Evolutionary conservation across 768 basidiomycete genomes (phyloP).

Genomic region (Rhodotorula diobovata): DNA sequence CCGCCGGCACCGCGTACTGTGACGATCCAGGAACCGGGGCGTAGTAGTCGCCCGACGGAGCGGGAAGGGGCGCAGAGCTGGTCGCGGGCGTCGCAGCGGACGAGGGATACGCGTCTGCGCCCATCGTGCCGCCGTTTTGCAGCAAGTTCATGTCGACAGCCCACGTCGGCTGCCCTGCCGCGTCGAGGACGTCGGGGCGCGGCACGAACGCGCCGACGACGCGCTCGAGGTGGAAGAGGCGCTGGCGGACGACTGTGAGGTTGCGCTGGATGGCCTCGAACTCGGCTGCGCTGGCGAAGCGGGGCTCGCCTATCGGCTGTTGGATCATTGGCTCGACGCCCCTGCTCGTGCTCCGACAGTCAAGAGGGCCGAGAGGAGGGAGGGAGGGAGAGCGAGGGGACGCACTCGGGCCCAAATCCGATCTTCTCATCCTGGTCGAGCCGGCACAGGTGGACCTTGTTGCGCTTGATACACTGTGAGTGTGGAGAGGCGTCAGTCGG

Average conservation of each 20-base stretch:
- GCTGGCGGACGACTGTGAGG: constrained; percentile 21
- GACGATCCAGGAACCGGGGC: no score
- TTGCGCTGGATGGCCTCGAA: constrained; percentile 26
- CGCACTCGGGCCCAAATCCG: background rate
- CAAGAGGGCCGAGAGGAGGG: no score
- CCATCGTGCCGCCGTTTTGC: background rate
- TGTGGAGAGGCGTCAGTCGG: background rate
- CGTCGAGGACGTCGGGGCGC: constrained; percentile 8
- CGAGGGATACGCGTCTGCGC: no score
- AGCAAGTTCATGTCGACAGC: constrained; percentile 13
- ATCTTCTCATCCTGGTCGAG: constrained; percentile 25
- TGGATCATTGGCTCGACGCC: no score
- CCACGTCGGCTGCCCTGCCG: constrained; percentile 6
- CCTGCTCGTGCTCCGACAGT: no score
- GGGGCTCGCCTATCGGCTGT: background rate
- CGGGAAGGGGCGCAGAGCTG: background rate
- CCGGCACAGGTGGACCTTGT: constrained; percentile 22
- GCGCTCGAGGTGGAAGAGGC: constrained; percentile 29
- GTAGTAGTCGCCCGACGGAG: no score
- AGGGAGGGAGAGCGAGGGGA: background rate
- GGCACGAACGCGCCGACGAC: constrained; percentile 17
- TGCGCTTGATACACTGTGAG: constrained; percentile 27
- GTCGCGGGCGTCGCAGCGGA: background rate
- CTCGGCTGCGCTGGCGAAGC: constrained; percentile 11
- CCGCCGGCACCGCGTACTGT: no score